phyloP scores from a whole-genome alignment of 345 rosid genomes.

The Salix purpurea region DNA sequence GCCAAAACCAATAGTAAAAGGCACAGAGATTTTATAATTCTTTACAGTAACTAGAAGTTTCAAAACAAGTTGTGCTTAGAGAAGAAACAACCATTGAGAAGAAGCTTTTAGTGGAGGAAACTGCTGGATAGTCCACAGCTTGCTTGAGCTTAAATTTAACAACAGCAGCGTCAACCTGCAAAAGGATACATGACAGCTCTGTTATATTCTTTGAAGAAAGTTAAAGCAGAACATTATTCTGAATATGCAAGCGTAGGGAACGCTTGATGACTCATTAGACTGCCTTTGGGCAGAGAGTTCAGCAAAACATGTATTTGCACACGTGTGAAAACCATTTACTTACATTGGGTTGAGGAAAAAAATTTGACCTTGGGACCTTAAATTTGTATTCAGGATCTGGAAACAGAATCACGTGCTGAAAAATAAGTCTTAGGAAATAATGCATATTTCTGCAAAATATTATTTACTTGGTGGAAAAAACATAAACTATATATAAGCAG shows the following conservation, averaged over 20 bases:
- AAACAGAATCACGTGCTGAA: constrained; percentile 12
- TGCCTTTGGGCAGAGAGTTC: neutral
- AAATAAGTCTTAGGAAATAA: neutral
- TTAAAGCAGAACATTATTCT: neutral
- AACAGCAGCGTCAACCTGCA: constrained; percentile 92
- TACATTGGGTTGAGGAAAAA: constrained; percentile 92
- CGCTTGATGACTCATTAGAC: neutral
- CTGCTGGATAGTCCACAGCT: constrained; percentile 68
- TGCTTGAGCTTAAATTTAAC: constrained; percentile 76
- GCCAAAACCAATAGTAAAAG: neutral
- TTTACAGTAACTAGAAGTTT: neutral
- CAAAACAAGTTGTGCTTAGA: neutral
- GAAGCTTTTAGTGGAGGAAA: constrained; percentile 69
- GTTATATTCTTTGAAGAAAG: neutral
- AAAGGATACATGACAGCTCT: constrained; percentile 6
- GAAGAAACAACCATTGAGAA: constrained; percentile 65
- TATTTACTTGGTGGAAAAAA: neutral
- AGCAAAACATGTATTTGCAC: neutral
- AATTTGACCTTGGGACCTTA: constrained; percentile 70
- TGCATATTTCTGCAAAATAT: neutral
- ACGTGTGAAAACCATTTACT: constrained; percentile 16
- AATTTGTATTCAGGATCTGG: constrained; percentile 83
- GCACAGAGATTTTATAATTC: neutral
- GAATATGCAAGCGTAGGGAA: neutral
- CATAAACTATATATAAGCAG: neutral